Conservation (phyloP, 176 grass and related monocot species). For the Oryza punctata region DNA sequence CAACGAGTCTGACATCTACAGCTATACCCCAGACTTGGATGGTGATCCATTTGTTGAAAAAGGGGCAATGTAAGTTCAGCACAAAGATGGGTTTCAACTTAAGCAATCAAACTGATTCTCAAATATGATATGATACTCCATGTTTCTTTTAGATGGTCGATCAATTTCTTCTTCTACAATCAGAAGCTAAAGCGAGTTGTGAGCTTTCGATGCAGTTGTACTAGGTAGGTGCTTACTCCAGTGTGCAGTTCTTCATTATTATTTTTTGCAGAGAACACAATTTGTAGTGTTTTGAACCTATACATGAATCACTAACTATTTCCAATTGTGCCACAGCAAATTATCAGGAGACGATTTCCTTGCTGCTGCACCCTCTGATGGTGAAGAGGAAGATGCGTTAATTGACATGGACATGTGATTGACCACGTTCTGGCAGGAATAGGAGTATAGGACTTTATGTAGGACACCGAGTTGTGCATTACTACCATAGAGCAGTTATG, state of each 20-base stretch:
- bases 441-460: slow-evolving; percentile 14
- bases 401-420: slow-evolving; percentile 93
- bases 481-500: background rate
- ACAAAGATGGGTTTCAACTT: background rate
- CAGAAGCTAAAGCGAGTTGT: slow-evolving; percentile 88
- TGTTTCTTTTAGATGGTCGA: slow-evolving; percentile 73
- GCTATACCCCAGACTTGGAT: slow-evolving; percentile 87
- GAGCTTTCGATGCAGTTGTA: slow-evolving; percentile 84
- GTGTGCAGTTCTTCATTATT: background rate
- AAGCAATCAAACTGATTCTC: background rate
- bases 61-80: slow-evolving; percentile 70
- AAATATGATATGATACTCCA: slow-evolving; percentile 30
- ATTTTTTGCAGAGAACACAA: background rate
- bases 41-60: slow-evolving; percentile 76
- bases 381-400: slow-evolving; percentile 67
- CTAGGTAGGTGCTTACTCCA: slow-evolving; percentile 53
- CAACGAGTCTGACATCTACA: slow-evolving; percentile 85
- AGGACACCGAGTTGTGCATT: slow-evolving; percentile 9
- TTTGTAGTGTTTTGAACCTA: background rate
- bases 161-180: slow-evolving; percentile 93
- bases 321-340: slow-evolving; percentile 50
- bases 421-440: background rate
- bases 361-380: slow-evolving; percentile 36
- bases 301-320: background rate
- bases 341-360: slow-evolving; percentile 60